A percentile compares a stretch with the other conserved stretches of the same genome.
phyloP scores from a whole-genome alignment of 257 asterid genomes.

The Solanum ossicruentum region DNA sequence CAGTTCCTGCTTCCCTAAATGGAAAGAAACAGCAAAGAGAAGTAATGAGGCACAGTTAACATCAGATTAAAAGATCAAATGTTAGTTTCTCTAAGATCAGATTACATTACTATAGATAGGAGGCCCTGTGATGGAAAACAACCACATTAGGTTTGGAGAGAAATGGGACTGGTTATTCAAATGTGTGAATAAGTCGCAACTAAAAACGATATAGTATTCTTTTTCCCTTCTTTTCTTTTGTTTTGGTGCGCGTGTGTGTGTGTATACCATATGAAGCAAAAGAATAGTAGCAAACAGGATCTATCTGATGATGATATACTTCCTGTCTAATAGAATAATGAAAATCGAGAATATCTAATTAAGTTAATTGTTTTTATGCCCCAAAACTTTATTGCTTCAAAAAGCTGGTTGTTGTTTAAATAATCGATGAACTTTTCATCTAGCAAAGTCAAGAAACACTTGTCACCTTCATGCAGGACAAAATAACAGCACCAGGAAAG shows the following conservation, averaged over 20 bases:
- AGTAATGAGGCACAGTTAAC: neutral
- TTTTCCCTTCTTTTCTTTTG: too few relatives aligned
- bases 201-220: neutral
- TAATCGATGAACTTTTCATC: neutral
- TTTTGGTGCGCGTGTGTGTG: neutral
- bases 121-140: neutral
- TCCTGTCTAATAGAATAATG: neutral
- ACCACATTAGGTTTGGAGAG: neutral
- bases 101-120: neutral
- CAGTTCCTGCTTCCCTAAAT: slow-evolving; percentile 86
- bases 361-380: neutral
- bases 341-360: neutral
- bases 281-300: neutral
- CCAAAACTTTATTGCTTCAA: neutral
- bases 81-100: neutral
- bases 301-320: neutral
- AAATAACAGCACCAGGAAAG: neutral
- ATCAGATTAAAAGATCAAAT: neutral
- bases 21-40: neutral
- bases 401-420: neutral
- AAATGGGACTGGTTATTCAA: neutral
- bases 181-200: neutral
- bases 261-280: neutral
- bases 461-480: neutral
- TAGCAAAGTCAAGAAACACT: neutral